Evolutionary conservation across 176 grass and related monocot species (phyloP), one percentile per base, ranked within the genome.

Genomic region (Triticum timopheevii): DNA sequence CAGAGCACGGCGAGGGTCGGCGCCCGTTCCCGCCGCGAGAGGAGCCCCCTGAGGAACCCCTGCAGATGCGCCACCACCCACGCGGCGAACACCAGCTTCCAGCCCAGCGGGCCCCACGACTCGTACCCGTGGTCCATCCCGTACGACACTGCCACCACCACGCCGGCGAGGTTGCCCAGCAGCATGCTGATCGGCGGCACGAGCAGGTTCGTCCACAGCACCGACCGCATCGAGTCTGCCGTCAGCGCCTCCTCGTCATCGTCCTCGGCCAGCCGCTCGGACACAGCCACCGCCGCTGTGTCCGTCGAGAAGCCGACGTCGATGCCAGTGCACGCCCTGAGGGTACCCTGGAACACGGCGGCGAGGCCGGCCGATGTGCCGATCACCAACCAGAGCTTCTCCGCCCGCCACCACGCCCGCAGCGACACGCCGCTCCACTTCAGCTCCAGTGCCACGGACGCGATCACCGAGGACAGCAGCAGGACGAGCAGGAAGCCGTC

Each of bases 61-160:
- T 97, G 93, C 61, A 97, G 86, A 86, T 97, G 95, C 11, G 91
- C 81, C 83, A 97, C 93, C 70, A 97, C 95, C 90, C 88, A 97
- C 44, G 81, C 88, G 7, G 92, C 80, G 50, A 97, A 85, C 36
- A 86, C 88, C 19, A 97, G 84, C 69, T 92, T 92, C 81, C 56
- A 79, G 25, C 63, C 83, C 1, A 97, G 62, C 0, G 90, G 86
- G 15, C 92, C 90, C 95, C 92, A 94, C 2, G 88, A 89, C 42
- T 31, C 84, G 84, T 97, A 93, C 58, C 92, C 92, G 69, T 89
- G 87, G 92, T 94, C 93, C 74, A 94, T 86, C 11, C 88, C 88
- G 76, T 92, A 94, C 64, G 95, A 91, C 35, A 93, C 42, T 20
- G 90, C 92, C 44, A 88, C 92, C 17, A 97, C 92, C 50, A 84